phyloP scores from a whole-genome alignment of 2,329 filamentous ascomycete species.

The Malbranchea zuffiana region DNA sequence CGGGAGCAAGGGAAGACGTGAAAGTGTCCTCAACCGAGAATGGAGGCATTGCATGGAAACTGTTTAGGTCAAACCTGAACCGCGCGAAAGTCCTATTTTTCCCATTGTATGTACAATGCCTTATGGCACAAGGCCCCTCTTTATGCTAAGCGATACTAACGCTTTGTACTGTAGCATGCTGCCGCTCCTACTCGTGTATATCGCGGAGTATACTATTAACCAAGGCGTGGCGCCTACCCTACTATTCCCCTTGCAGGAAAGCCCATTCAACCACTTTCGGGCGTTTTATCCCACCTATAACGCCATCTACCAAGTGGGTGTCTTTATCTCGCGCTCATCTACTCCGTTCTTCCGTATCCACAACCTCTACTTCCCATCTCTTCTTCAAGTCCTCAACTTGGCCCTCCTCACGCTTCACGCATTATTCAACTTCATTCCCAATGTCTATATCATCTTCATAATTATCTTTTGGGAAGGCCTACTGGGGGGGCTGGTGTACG shows the following conservation, averaged over 20 bases:
- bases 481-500: constrained; percentile 82
- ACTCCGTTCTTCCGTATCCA: constrained; percentile 77
- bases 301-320: constrained; percentile 87
- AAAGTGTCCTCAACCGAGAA: constrained; percentile 1
- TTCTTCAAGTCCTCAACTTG: constrained; percentile 74
- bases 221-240: constrained; percentile 85
- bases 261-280: constrained; percentile 70
- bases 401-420: constrained; percentile 63
- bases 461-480: constrained; percentile 92
- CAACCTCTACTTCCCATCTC: constrained; percentile 66
- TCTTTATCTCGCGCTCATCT: constrained; percentile 87
- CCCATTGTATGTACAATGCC: constrained; percentile 44
- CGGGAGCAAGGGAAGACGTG: constrained; percentile 5
- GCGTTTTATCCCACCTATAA: constrained; percentile 92
- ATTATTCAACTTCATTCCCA: constrained; percentile 69
- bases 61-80: constrained; percentile 45
- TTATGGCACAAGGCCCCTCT: constrained; percentile 7
- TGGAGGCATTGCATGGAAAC: constrained; percentile 21
- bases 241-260: constrained; percentile 65
- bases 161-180: constrained; percentile 58
- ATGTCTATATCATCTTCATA: constrained; percentile 71
- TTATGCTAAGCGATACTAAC: background rate
- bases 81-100: constrained; percentile 62
- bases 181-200: constrained; percentile 80
- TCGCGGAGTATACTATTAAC: constrained; percentile 96